Conservation (phyloP, 208 protist genomes). For the Strigomonas galati region DNA sequence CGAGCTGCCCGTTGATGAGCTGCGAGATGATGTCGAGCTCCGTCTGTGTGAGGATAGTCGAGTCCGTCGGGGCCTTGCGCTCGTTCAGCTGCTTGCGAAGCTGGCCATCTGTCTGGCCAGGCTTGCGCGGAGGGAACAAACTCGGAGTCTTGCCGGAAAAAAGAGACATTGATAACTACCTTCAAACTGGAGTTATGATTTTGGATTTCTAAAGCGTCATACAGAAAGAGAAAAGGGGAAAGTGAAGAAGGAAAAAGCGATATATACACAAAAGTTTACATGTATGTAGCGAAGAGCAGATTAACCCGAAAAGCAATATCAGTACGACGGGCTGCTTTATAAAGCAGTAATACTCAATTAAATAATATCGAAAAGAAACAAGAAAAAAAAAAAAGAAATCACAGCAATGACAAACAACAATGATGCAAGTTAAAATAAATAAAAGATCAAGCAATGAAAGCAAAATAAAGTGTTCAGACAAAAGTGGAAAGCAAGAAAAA, state of each 20-base stretch:
- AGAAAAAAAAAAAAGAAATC: background rate
- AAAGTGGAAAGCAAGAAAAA: constrained; percentile 15
- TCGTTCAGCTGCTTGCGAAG: constrained; percentile 75
- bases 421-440: constrained; percentile 14
- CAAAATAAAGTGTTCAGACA: constrained; percentile 10
- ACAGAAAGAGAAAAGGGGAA: background rate
- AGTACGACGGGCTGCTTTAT: too few relatives aligned
- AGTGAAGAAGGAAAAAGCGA: background rate
- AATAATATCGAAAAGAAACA: background rate
- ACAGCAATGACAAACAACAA: background rate
- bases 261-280: background rate
- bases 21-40: constrained; percentile 76
- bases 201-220: background rate
- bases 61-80: constrained; percentile 65
- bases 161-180: constrained; percentile 11
- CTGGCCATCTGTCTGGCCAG: constrained; percentile 66
- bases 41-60: constrained; percentile 76
- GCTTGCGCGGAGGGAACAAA: constrained; percentile 72
- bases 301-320: background rate
- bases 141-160: constrained; percentile 23
- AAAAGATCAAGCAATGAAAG: constrained; percentile 17
- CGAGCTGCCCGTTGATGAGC: constrained; percentile 57
- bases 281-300: too few relatives aligned
- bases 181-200: too few relatives aligned
- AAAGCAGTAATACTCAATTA: too few relatives aligned